A percentile compares a stretch with the other conserved stretches of the same genome.
phyloP scores from a whole-genome alignment of 2,329 filamentous ascomycete species.

The Microcyclosporella mali region DNA sequence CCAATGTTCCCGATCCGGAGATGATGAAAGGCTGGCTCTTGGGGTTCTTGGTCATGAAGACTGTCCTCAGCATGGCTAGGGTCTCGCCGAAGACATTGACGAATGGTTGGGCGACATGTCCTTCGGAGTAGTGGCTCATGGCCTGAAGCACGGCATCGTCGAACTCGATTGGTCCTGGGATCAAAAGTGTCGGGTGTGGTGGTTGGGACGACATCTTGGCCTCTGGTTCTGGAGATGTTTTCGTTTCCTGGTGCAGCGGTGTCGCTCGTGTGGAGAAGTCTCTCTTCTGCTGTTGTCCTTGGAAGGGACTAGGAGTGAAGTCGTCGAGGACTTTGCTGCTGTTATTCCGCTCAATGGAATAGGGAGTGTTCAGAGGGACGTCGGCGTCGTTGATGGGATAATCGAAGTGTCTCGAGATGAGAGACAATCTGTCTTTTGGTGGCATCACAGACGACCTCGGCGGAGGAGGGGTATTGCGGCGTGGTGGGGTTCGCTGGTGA shows the following conservation, averaged over 20 bases:
- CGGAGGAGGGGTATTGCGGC: slow-evolving; percentile 23
- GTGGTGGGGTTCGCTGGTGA: slow-evolving; percentile 7
- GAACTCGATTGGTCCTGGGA: slow-evolving; percentile 96
- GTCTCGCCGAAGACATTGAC: slow-evolving; percentile 88
- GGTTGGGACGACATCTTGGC: slow-evolving; percentile 53
- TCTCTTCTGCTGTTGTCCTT: slow-evolving; percentile 20
- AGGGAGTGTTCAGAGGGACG: slow-evolving; percentile 57
- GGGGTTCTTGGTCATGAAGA: slow-evolving; percentile 84
- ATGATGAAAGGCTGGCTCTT: slow-evolving; percentile 85
- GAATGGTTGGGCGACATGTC: slow-evolving; percentile 84
- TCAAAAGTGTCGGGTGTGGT: slow-evolving; percentile 70
- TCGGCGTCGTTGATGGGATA: slow-evolving; percentile 43
- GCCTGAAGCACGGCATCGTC: slow-evolving; percentile 93
- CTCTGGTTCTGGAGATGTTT: slow-evolving; percentile 17
- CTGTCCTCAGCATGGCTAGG: slow-evolving; percentile 77
- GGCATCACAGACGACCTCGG: slow-evolving; percentile 33
- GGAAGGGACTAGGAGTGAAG: slow-evolving; percentile 13
- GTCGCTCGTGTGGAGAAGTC: slow-evolving; percentile 22
- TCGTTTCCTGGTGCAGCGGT: slow-evolving; percentile 23
- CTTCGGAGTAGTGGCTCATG: slow-evolving; percentile 95
- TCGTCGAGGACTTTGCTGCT: slow-evolving; percentile 33
- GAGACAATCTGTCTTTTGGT: slow-evolving; percentile 39
- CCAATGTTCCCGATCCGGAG: slow-evolving; percentile 88
- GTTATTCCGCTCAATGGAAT: slow-evolving; percentile 52
- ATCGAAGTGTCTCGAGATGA: slow-evolving; percentile 57